These are phyloP conservation scores for Berkeleyomyces basicola DNA, from an alignment of 2,329 filamentous ascomycete genomes.

Conservation along the genomic window DNA sequence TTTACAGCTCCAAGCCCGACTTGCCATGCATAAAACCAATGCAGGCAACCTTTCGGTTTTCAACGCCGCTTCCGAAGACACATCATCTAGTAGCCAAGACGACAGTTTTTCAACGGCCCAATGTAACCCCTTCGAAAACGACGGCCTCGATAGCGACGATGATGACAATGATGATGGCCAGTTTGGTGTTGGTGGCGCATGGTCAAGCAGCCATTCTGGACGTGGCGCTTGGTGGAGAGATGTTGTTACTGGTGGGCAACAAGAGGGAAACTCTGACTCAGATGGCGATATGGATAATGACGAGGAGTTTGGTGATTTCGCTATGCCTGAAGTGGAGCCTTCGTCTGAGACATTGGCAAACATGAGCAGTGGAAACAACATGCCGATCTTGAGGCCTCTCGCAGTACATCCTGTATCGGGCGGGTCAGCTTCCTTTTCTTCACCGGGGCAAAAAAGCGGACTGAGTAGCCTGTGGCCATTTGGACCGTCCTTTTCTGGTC, in stretches of 20 bases:
- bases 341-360: background rate
- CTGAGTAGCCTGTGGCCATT: constrained; percentile 44
- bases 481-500: constrained; percentile 18
- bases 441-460: constrained; percentile 18
- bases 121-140: constrained; percentile 35
- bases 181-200: constrained; percentile 14
- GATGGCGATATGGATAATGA: constrained; percentile 37
- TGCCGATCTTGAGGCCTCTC: constrained; percentile 37
- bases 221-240: constrained; percentile 35
- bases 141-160: constrained; percentile 37
- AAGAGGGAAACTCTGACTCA: constrained; percentile 27
- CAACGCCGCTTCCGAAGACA: constrained; percentile 22
- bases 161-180: constrained; percentile 31
- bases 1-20: constrained; percentile 72
- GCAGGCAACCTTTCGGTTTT: constrained; percentile 31
- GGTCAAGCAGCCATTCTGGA: constrained; percentile 17
- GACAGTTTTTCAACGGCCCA: constrained; percentile 18
- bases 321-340: constrained; percentile 39
- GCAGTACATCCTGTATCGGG: constrained; percentile 33
- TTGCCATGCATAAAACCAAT: constrained; percentile 56
- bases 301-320: constrained; percentile 53
- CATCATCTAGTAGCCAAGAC: background rate
- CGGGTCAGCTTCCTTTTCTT: constrained; percentile 12
- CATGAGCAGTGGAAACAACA: constrained; percentile 19
- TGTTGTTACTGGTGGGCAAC: constrained; percentile 25